Base-by-base conservation (phyloP, 352 stramenopile species). In the Phytophthora pluvialis region DNA sequence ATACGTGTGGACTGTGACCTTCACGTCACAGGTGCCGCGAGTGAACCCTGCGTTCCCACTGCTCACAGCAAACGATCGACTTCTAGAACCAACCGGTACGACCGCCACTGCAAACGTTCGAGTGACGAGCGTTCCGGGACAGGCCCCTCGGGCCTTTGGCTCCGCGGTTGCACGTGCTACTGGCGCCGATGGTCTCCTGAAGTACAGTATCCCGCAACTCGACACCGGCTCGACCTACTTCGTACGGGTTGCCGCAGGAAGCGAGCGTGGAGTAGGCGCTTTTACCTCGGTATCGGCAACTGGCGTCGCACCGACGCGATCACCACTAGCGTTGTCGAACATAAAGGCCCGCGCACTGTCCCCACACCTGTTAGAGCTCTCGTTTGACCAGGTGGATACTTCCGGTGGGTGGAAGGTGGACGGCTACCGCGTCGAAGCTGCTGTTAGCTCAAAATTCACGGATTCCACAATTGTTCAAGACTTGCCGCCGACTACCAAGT, bases 1-100 rank as follows among this genome's bases (percentile, higher is more conserved):
- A 25, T 98, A 88, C 66, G 73, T 82, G 9, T 98, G 94, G 94
- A 79, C 67, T 13, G 82, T 99, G 31, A 98, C 94, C 10, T 98
- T 98, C 63, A 78, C 70, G 16, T 73, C 64, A 12, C 79, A 90
- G 39, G 75, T 94, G 3, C 83, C 85, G 0, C 48, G 60, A 21
- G 52, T 43, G 4, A 48, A 12, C 11, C 28, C 59, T 0, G 36
- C 53, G 2, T 69, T 91, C n/a, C 81, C 81, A 3, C 49, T 61
- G 26, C 70, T 92, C 2, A 55, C 83, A 12, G 73, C 71, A 0
- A 94, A 94, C 46, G 84, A 91, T 28, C 68, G 61, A 13, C 55
- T 70, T 4, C 39, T 93, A 3, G 9, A 21, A 10, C 38, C 38
- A 26, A 60, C 60, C 0, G 74, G 80, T 7, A 58, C 70, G 2